Base-by-base conservation (phyloP, 208 protist genomes). In the Leishmania braziliensis region DNA sequence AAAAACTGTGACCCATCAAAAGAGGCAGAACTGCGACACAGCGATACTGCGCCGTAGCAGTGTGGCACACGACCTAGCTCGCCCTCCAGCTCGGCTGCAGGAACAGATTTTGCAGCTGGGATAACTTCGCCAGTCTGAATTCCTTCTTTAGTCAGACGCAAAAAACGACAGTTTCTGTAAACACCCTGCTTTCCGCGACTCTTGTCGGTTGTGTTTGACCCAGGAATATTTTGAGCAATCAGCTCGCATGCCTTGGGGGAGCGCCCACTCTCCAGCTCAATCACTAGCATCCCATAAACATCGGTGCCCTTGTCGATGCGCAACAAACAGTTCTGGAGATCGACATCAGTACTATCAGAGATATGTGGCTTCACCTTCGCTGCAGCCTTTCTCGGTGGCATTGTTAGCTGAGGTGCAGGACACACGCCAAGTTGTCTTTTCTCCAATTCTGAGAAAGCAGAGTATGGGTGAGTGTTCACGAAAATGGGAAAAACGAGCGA, bases 1-100 rank as follows among this genome's bases (percentile, higher is more conserved):
- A 97, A 96, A 86, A 97, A 96, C 65, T 91, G 84, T 1, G 89
- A 92, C 5, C 88, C 88, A 70, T 97, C 94, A 81, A 94, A 92
- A 26, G 60, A 63, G 54, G 39, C 79, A 12, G 85, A 84, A 48
- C 86, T 91, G 14, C 92, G 83, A 83, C 94, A 96, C 29, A 96
- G 72, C 2, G 92, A 96, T 70, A 96, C 43, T 48, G 92, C 83
- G 20, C 92, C 92, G 26, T 90, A 58, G 12, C 78, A 80, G 80
- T 94, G 91, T 16, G 81, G 83, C 69, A 93, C 50, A 26, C 82
- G 81, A 43, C 90, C 91, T 23, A 95, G 65, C 83, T 97, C 94
- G 20, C 53, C 76, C 46, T 97, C 94, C 23, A 95, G 63, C 14
- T 96, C 92, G 20, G 79, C 53, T 51, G 89, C 5, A 2, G 88